Conservation (phyloP, 768 basidiomycete species). For the Amyloporia xantha region DNA sequence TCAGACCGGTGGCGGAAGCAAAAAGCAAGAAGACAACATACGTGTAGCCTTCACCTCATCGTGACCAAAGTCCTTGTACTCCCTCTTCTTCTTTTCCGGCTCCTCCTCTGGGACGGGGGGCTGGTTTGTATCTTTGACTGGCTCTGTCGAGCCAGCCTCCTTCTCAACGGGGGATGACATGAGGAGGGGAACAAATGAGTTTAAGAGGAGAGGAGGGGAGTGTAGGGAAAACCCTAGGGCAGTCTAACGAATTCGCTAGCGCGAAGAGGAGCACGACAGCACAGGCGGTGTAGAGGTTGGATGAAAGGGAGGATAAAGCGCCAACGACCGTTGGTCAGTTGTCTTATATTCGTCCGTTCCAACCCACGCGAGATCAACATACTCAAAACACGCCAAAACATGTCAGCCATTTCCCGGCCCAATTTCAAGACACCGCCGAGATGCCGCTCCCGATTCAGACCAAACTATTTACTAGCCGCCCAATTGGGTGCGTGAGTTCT, state of each 20-base stretch:
- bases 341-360: constrained; percentile 8
- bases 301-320: constrained; percentile 6
- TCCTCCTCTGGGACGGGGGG: constrained; percentile 21
- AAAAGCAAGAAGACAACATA: constrained; percentile 31
- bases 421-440: not conserved
- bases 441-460: not conserved
- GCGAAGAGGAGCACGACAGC: constrained; percentile 3
- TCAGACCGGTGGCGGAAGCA: constrained; percentile 5
- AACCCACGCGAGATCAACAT: not conserved
- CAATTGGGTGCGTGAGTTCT: not conserved
- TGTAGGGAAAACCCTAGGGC: constrained; percentile 10
- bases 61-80: constrained; percentile 84
- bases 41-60: constrained; percentile 54
- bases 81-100: constrained; percentile 55
- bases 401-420: not conserved
- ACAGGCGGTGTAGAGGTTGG: constrained; percentile 1
- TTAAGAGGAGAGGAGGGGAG: constrained; percentile 8
- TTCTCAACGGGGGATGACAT: constrained; percentile 48
- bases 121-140: constrained; percentile 35
- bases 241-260: constrained; percentile 6
- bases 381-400: not conserved
- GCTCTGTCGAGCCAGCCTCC: constrained; percentile 49
- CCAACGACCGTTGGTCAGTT: not conserved
- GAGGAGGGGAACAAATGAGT: constrained; percentile 13
- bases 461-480: not conserved